Conservation (phyloP, 352 stramenopile genomes). For the Phytopythium cucurbitacearum region DNA sequence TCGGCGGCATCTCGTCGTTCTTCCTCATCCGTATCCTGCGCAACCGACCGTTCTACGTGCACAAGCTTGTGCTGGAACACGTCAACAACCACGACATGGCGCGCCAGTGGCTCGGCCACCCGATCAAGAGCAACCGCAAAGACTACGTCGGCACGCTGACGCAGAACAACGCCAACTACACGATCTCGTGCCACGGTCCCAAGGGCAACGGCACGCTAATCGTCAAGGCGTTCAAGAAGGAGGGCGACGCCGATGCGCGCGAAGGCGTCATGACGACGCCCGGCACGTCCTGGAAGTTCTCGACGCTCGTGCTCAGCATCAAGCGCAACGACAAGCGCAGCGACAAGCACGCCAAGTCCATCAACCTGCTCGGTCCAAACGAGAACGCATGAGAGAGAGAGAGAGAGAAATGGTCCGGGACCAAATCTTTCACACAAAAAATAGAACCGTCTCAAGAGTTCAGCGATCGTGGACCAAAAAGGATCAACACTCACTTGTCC, state of each 20-base stretch:
- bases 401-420: too few relatives aligned
- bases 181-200: constrained; percentile 53
- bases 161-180: constrained; percentile 59
- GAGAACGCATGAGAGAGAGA: too few relatives aligned
- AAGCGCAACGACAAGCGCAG: constrained; percentile 57
- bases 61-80: constrained; percentile 73
- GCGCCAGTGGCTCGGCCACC: constrained; percentile 50
- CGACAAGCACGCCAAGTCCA: constrained; percentile 59
- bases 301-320: constrained; percentile 58
- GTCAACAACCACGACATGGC: constrained; percentile 71
- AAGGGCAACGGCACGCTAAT: constrained; percentile 70
- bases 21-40: constrained; percentile 71
- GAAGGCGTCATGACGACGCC: constrained; percentile 43
- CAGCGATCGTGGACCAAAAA: too few relatives aligned
- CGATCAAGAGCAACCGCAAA: constrained; percentile 68
- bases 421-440: too few relatives aligned
- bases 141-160: constrained; percentile 67
- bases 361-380: constrained; percentile 39
- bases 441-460: too few relatives aligned
- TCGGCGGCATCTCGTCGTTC: constrained; percentile 65
- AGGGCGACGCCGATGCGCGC: constrained; percentile 13
- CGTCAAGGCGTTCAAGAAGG: constrained; percentile 71
- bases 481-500: too few relatives aligned
- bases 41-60: constrained; percentile 76
- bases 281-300: constrained; percentile 74